Evolutionary conservation across 257 asterid species (phyloP).

Genomic region (Solanum lycopersicoides): DNA sequence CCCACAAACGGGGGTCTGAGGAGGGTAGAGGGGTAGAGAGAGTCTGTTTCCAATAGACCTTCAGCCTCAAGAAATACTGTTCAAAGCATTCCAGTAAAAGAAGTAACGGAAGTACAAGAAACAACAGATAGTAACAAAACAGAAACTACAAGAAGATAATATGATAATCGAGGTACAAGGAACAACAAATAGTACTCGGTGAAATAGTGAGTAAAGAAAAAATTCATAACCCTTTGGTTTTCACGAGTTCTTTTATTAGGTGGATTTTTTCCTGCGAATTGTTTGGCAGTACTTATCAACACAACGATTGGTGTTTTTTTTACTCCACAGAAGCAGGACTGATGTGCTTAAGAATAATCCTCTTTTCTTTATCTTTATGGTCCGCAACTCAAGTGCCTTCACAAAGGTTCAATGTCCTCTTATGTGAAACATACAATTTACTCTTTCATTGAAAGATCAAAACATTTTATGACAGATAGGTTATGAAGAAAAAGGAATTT

Average conservation of each 20-base stretch:
- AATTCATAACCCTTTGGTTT: not conserved
- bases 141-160: not conserved
- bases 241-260: not conserved
- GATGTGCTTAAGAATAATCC: not conserved
- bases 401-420: not conserved
- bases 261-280: not conserved
- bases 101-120: not conserved
- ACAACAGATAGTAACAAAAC: not conserved
- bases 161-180: not conserved
- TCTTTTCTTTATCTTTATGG: not conserved
- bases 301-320: not conserved
- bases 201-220: not conserved
- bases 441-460: not conserved
- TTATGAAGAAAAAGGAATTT: not conserved
- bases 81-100: not conserved
- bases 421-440: not conserved
- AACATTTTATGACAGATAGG: not conserved
- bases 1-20: not conserved
- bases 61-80: not conserved
- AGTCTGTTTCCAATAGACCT: not conserved
- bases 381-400: not conserved
- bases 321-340: not conserved
- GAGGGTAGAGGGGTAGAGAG: not conserved
- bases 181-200: not conserved
- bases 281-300: not conserved